Conservation (phyloP, 805 yeast genomes). For the Lipomyces yamanashiensis region DNA sequence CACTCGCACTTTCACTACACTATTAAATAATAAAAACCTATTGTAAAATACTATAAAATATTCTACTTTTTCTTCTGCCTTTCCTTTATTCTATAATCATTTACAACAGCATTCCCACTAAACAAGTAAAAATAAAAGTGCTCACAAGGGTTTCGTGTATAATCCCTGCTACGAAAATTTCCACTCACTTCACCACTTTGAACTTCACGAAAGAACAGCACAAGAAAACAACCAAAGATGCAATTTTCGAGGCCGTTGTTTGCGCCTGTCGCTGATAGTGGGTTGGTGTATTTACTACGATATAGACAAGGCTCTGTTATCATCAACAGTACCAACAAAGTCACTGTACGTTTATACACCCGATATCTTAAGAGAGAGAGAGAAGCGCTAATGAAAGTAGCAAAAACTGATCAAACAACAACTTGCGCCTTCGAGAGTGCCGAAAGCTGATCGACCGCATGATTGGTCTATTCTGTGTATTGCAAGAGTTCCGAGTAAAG, state of each 20-base stretch:
- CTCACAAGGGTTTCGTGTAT: not conserved
- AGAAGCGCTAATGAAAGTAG: not conserved
- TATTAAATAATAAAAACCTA: no score
- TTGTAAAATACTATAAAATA: no score
- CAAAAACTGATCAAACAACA: conserved; percentile 23
- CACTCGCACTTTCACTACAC: no score
- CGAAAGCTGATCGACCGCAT: conserved; percentile 22
- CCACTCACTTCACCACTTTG: no score
- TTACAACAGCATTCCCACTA: no score
- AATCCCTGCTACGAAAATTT: not conserved
- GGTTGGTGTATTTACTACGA: conserved; percentile 24
- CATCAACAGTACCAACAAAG: conserved; percentile 13
- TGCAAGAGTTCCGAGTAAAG: conserved; percentile 24
- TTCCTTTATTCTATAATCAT: not conserved
- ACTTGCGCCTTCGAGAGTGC: conserved; percentile 22
- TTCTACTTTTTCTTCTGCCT: no score
- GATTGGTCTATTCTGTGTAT: conserved; percentile 35
- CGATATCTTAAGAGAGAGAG: not conserved
- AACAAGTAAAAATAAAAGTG: no score
- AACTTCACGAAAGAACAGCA: no score
- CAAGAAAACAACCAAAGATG: no score
- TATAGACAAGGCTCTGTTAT: conserved; percentile 30
- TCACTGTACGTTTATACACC: conserved; percentile 19
- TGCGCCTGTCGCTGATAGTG: conserved; percentile 8
- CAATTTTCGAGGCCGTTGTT: conserved; percentile 6